Percentiles rank a stretch among this genome's conserved stretches.
phyloP scores from a whole-genome alignment of 306 rosid genomes.

The Begonia masoniana region DNA sequence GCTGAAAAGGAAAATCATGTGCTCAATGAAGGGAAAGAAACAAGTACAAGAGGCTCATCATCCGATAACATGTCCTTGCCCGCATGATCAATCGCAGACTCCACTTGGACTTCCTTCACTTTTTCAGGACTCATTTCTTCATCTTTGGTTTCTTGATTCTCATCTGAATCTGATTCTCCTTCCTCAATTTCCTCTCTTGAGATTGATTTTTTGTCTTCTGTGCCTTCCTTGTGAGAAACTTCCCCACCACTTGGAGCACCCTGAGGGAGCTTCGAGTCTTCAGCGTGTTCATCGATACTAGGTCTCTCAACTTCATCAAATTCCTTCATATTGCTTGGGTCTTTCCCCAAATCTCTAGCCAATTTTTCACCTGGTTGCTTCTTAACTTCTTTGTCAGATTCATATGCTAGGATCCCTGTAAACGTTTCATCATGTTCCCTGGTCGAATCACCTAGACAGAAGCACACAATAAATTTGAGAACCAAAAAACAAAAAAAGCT shows the following conservation, averaged over 20 bases:
- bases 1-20: not conserved
- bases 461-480: conserved; percentile 1
- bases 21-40: conserved; percentile 6
- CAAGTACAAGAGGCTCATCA: conserved; percentile 76
- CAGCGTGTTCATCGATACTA: conserved; percentile 13
- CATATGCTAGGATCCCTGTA: conserved; percentile 20
- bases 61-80: conserved; percentile 43
- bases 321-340: conserved; percentile 25
- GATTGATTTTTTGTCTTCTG: conserved; percentile 31
- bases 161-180: conserved; percentile 31
- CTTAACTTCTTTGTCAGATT: conserved; percentile 37
- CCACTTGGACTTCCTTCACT: conserved; percentile 18
- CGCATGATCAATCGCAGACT: conserved; percentile 17
- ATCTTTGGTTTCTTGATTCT: conserved; percentile 23
- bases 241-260: conserved; percentile 31
- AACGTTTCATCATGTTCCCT: conserved; percentile 37
- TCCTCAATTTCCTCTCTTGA: conserved; percentile 32
- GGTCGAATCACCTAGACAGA: conserved; percentile 44
- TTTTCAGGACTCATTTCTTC: conserved; percentile 22
- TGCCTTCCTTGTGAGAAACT: conserved; percentile 33
- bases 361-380: conserved; percentile 29
- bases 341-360: conserved; percentile 18
- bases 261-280: conserved; percentile 25
- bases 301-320: conserved; percentile 37
- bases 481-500: conserved; percentile 2